phyloP scores from a whole-genome alignment of 352 stramenopile genomes.

The Globisporangium polare region DNA sequence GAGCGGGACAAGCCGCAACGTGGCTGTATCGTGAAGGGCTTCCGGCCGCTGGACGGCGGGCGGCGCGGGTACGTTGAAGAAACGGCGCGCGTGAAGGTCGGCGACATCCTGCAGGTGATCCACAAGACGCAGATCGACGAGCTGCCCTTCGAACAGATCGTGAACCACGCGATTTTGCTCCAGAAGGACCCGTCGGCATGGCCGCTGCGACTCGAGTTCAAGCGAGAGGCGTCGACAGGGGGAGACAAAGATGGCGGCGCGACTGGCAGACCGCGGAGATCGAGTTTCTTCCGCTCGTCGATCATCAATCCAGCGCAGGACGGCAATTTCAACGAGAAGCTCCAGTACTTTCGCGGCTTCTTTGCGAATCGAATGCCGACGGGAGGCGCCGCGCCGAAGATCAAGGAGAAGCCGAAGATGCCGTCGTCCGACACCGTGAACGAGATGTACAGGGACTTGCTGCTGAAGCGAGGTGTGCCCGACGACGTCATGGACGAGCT shows the following conservation, averaged over 20 bases:
- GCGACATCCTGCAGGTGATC: conserved; percentile 78
- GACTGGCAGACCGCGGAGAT: conserved; percentile 40
- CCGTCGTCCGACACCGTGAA: conserved; percentile 71
- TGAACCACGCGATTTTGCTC: conserved; percentile 68
- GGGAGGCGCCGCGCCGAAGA: conserved; percentile 53
- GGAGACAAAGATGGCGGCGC: conserved; percentile 24
- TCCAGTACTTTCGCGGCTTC: conserved; percentile 84
- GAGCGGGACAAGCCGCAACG: conserved; percentile 71
- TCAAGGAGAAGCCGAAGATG: conserved; percentile 63
- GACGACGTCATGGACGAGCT: conserved; percentile 85
- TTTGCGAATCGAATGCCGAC: conserved; percentile 81
- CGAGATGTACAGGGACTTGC: conserved; percentile 81
- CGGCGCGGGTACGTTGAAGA: conserved; percentile 65
- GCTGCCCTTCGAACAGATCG: conserved; percentile 82
- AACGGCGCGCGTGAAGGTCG: conserved; percentile 67
- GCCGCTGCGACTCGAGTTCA: conserved; percentile 76
- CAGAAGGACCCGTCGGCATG: conserved; percentile 64
- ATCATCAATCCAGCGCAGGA: conserved; percentile 69
- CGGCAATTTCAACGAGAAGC: conserved; percentile 81
- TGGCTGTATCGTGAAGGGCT: conserved; percentile 76
- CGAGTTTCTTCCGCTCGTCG: conserved; percentile 72
- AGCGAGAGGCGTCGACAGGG: conserved; percentile 33
- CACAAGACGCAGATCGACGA: conserved; percentile 76
- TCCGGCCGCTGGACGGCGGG: conserved; percentile 51
- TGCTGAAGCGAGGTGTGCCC: conserved; percentile 72